Conservation (phyloP, 2,329 filamentous ascomycete species). For the Fusarium domesticum region DNA sequence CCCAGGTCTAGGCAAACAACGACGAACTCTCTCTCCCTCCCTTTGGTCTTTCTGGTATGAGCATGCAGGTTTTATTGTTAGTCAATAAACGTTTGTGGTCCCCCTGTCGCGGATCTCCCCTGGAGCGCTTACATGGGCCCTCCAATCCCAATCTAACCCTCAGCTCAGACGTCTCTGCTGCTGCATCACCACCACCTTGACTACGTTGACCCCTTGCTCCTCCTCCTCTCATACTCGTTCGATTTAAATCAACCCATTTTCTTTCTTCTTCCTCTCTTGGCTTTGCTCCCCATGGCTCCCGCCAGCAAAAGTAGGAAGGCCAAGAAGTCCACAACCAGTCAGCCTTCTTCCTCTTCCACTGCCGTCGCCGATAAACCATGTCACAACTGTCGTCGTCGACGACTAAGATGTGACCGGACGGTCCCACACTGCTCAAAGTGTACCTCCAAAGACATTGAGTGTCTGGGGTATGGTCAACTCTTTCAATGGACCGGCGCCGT, state of each 20-base stretch:
- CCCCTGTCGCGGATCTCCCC: constrained; percentile 16
- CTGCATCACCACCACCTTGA: constrained; percentile 1
- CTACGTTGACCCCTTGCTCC: constrained; percentile 10
- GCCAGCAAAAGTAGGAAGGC: constrained; percentile 5
- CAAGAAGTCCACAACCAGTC: constrained; percentile 26
- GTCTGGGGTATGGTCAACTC: constrained; percentile 52
- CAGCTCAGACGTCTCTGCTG: too few relatives aligned
- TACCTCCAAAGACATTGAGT: constrained; percentile 45
- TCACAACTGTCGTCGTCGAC: constrained; percentile 53
- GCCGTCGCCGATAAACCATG: constrained; percentile 39
- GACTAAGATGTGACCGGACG: constrained; percentile 52
- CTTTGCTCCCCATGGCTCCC: constrained; percentile 29
- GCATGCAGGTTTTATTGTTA: constrained; percentile 9
- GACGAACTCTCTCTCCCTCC: background rate
- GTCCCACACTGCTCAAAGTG: constrained; percentile 53
- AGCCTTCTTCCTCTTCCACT: background rate
- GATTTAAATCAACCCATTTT: too few relatives aligned
- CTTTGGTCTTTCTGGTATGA: background rate
- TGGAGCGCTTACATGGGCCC: constrained; percentile 18
- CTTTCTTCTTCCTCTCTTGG: constrained; percentile 3
- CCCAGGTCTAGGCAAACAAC: too few relatives aligned
- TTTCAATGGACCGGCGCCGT: constrained; percentile 52
- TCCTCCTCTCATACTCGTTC: constrained; percentile 5
- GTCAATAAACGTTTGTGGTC: constrained; percentile 20
- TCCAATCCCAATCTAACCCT: too few relatives aligned